Conservation (phyloP, 1,284 basidiomycete species). For the Fomes fomentarius region DNA sequence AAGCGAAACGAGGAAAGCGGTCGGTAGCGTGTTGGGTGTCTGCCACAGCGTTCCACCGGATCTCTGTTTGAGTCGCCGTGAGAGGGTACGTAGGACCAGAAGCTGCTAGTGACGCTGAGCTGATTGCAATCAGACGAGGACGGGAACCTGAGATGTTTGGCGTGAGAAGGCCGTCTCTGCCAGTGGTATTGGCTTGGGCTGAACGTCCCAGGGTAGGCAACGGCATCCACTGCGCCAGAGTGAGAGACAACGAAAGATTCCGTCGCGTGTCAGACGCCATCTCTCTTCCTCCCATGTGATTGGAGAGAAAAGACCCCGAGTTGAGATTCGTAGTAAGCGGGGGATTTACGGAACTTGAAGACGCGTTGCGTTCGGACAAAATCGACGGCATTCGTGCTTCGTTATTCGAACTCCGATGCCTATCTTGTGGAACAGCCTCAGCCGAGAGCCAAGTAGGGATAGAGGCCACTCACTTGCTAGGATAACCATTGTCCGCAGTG, state of each 20-base stretch:
- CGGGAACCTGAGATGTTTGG: slow-evolving; percentile 18
- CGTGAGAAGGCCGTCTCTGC: slow-evolving; percentile 17
- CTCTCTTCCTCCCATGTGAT: slow-evolving; percentile 9
- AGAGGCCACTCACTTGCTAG: slow-evolving; percentile 17
- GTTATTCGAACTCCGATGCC: slow-evolving; percentile 7
- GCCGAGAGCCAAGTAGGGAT: slow-evolving; percentile 1
- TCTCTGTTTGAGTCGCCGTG: slow-evolving; percentile 13
- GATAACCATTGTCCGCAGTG: slow-evolving; percentile 16
- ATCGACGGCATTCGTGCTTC: slow-evolving; percentile 8
- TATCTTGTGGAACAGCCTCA: slow-evolving; percentile 11
- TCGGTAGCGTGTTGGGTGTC: slow-evolving; percentile 23
- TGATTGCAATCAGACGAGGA: slow-evolving; percentile 20
- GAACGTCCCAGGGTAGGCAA: slow-evolving; percentile 9
- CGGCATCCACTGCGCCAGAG: slow-evolving; percentile 21
- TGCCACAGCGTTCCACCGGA: slow-evolving; percentile 16
- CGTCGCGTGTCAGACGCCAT: slow-evolving; percentile 12
- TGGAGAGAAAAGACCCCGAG: slow-evolving; percentile 8
- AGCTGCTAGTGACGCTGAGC: slow-evolving; percentile 14
- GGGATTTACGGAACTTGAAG: slow-evolving; percentile 2
- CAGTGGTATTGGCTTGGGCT: not conserved
- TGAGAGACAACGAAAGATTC: slow-evolving; percentile 14
- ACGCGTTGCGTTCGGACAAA: slow-evolving; percentile 13
- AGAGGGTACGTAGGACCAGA: slow-evolving; percentile 13
- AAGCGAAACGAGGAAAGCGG: slow-evolving; percentile 27
- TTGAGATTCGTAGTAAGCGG: slow-evolving; percentile 4